These are phyloP conservation scores for Scedosporium dehoogii DNA, from an alignment of 2,329 filamentous ascomycete species.

Conservation along the genomic window DNA sequence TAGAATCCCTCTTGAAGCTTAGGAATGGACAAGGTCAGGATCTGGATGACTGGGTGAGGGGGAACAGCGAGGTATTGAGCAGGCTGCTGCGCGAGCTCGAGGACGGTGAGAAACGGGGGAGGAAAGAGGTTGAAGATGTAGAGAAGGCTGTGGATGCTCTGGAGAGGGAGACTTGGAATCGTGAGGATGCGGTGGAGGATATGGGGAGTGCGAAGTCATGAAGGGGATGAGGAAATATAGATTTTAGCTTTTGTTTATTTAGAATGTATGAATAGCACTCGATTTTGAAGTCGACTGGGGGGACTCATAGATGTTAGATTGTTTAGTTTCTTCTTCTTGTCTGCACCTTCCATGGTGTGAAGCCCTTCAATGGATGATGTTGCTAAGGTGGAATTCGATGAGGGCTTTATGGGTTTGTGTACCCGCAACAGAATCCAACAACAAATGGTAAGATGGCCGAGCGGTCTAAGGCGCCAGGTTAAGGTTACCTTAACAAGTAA, in stretches of 20 bases:
- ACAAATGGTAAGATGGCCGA: not conserved
- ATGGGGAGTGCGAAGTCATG: conserved; percentile 28
- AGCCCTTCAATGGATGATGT: too few species aligned
- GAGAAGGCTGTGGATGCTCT: conserved; percentile 48
- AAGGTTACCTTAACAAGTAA: conserved; percentile 4
- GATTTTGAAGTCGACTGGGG: not conserved
- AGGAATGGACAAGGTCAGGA: not conserved
- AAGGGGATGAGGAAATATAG: not conserved
- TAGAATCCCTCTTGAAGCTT: conserved; percentile 3
- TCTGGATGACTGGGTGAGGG: not conserved
- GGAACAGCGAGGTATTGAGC: conserved; percentile 22
- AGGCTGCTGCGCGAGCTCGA: conserved; percentile 48
- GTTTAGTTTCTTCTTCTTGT: too few species aligned
- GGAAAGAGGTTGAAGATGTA: conserved; percentile 46
- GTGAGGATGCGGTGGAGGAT: conserved; percentile 61
- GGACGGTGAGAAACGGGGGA: conserved; percentile 48
- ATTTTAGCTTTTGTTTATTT: not conserved
- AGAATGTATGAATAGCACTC: not conserved
- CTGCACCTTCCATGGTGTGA: too few species aligned
- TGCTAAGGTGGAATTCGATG: too few species aligned
- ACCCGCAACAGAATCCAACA: not conserved
- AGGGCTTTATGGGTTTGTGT: not conserved
- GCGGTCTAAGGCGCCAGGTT: conserved; percentile 1
- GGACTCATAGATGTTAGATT: not conserved
- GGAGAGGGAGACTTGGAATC: conserved; percentile 67